Base-by-base conservation (phyloP, 305 asterid species). In the Fraxinus paxiana region DNA sequence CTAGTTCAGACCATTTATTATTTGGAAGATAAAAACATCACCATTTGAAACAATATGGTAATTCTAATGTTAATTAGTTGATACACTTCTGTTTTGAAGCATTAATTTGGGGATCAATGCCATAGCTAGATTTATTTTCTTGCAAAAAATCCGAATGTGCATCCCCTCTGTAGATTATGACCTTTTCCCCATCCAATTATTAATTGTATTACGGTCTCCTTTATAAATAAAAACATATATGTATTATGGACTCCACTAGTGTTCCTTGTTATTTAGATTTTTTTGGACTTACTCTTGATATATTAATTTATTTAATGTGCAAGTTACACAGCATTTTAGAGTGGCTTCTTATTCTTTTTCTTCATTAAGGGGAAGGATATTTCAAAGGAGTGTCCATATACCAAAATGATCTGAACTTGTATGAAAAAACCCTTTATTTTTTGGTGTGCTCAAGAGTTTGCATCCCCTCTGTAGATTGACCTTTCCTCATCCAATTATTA, bases 81-180 rank as follows among this genome's bases (percentile, higher is more conserved):
- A 31, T 76, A 54, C 69, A 33, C 72, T 38, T 77, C 30, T 73
- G 17, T 46, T 43, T 46, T 46, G 73, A 38, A 71, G 78, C 51
- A 71, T 6, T 72, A 71, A 71, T 43, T 22, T 46, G 61, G 73
- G 82, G 56, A 79, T 22, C 41, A 22, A 12, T 15, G 61, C 43
- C 65, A 20, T 61, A 71, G 69, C 56, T 72, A 71, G 71, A 24
- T 24, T 63, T 24, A 63, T 63, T 63, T 63, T 20, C 31, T 63
- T 63, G 34, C 15, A 8, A 63, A 59, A 22, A 63, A 63, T 22
- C 33, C 34, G 10, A 63, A 22, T 63, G 28, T 63, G 71, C 5
- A 63, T 22, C 33, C 33, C 30, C 15, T 22, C 31, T 22, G 4
- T 24, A 20, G 71, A 22, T 20, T 26, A 61, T 22, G 71, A 22